Conservation (phyloP, 225 moss, liverwort and hornwort species). For the Sphagnum contortum region DNA sequence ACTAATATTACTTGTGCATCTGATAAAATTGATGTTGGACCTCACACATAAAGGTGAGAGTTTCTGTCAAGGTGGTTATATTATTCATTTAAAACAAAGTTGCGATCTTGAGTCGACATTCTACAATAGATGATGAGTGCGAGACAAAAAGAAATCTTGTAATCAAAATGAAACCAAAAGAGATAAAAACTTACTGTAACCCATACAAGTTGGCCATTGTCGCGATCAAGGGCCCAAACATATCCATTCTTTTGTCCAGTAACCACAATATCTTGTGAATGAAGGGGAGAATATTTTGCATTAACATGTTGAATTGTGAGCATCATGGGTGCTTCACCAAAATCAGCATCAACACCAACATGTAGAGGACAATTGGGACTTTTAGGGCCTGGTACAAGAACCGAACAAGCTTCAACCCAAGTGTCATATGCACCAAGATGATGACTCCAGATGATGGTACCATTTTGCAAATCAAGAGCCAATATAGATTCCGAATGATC, state of each 20-base stretch:
- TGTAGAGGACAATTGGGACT: constrained; percentile 4
- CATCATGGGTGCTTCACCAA: too few species aligned
- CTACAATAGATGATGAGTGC: too few species aligned
- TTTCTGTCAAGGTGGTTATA: not conserved
- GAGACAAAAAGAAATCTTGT: not conserved
- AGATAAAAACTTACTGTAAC: constrained; percentile 11
- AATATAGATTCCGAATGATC: constrained; percentile 17
- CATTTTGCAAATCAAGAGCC: constrained; percentile 13
- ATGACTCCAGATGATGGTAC: constrained; percentile 9
- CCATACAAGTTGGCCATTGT: constrained; percentile 10
- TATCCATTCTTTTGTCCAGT: constrained; percentile 15
- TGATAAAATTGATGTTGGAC: too few species aligned
- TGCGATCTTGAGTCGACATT: too few species aligned
- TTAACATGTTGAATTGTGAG: not conserved
- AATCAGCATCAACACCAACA: too few species aligned
- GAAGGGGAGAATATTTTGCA: not conserved
- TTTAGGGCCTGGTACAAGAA: not conserved
- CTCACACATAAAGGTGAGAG: too few species aligned
- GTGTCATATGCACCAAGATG: constrained; percentile 11
- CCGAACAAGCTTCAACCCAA: constrained; percentile 7
- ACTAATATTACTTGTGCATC: too few species aligned
- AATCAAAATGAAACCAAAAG: not conserved
- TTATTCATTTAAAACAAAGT: not conserved
- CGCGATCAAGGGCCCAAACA: constrained; percentile 11
- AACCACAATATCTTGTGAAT: constrained; percentile 10